These are phyloP conservation scores for Sugiyamaella boreocaroliniensis DNA, from an alignment of 805 yeast species.

Conservation along the genomic window DNA sequence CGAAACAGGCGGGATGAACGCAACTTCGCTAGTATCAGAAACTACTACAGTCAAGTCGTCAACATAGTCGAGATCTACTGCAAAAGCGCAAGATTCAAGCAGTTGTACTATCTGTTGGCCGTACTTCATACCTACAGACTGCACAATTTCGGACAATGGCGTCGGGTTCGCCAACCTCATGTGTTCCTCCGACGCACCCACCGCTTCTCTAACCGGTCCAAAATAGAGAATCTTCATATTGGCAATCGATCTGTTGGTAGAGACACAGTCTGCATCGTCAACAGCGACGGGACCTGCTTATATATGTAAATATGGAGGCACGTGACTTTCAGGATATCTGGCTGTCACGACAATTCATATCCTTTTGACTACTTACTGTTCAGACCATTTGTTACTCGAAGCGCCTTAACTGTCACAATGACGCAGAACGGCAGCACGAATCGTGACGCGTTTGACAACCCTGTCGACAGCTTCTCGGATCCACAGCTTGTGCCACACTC, in stretches of 20 bases:
- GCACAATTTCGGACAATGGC: background rate
- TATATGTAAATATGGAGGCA: too few species aligned
- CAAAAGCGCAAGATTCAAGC: conserved; percentile 2
- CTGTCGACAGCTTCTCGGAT: conserved; percentile 20
- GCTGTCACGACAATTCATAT: too few species aligned
- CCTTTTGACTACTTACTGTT: too few species aligned
- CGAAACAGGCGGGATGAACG: conserved; percentile 8
- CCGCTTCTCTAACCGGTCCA: conserved; percentile 6
- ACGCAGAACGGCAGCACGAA: background rate
- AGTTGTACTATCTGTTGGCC: background rate
- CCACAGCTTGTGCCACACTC: conserved; percentile 27
- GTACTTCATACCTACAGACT: background rate
- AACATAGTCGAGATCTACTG: conserved; percentile 6
- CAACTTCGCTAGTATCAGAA: conserved; percentile 2
- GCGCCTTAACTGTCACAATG: background rate
- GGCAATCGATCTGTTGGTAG: too few species aligned
- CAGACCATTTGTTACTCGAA: too few species aligned
- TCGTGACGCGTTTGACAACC: conserved; percentile 10
- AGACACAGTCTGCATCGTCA: too few species aligned
- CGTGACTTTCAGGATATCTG: too few species aligned
- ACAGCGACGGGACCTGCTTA: too few species aligned
- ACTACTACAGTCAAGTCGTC: conserved; percentile 1
- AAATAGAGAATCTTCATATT: conserved; percentile 7
- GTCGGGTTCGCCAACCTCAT: background rate
- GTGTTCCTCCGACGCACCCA: background rate